Evolutionary conservation across 2,329 filamentous ascomycete species (phyloP).

Genomic region (Fusarium buxicola): DNA sequence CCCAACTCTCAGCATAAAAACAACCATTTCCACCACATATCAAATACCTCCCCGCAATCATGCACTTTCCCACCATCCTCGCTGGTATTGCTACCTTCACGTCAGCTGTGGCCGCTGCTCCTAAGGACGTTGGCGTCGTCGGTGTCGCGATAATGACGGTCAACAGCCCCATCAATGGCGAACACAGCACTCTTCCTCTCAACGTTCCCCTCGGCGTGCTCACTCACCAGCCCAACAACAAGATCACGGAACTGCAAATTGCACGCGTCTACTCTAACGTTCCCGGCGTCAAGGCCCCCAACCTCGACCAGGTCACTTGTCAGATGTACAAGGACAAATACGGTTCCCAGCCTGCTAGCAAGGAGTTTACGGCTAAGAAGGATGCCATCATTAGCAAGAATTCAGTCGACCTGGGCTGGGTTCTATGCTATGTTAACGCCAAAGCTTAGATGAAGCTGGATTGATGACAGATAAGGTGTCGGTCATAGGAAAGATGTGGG

Average conservation of each 20-base stretch:
- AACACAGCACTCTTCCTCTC: constrained; percentile 2
- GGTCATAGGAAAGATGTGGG: no score
- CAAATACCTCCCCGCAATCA: background rate
- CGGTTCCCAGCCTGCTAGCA: constrained; percentile 19
- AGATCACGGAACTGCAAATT: constrained; percentile 22
- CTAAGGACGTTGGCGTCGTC: background rate
- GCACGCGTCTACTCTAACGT: constrained; percentile 6
- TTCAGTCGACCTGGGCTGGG: constrained; percentile 28
- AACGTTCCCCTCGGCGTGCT: constrained; percentile 26
- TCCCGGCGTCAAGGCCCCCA: constrained; percentile 9
- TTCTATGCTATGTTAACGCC: constrained; percentile 32
- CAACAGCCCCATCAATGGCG: constrained; percentile 8
- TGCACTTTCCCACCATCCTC: constrained; percentile 16
- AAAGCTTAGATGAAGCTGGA: no score
- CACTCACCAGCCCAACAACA: constrained; percentile 2
- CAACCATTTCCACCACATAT: background rate
- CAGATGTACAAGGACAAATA: constrained; percentile 35
- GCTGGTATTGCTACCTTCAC: constrained; percentile 1
- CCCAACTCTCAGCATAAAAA: background rate
- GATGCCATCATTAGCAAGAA: constrained; percentile 26
- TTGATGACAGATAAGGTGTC: no score
- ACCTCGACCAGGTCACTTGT: constrained; percentile 16
- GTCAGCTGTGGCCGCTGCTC: background rate
- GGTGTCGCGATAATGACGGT: constrained; percentile 21
- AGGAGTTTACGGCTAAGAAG: constrained; percentile 6